These are phyloP conservation scores for Neocucurbitaria cava DNA, from an alignment of 2,329 filamentous ascomycete genomes.

Conservation along the genomic window DNA sequence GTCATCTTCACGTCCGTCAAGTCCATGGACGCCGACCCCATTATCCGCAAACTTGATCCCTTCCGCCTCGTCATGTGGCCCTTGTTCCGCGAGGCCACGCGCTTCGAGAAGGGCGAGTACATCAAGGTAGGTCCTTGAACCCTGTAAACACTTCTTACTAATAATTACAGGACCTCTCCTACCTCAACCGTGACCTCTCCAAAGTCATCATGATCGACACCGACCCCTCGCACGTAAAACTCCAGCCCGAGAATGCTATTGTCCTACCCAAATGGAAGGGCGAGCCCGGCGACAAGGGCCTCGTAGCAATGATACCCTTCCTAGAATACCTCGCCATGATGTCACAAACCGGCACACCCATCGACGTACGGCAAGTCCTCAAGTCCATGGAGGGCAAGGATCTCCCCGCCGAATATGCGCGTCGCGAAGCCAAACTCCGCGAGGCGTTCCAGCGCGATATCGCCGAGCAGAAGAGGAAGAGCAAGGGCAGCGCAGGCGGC, in stretches of 20 bases:
- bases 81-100: slow-evolving; percentile 93
- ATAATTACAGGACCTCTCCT: slow-evolving; percentile 80
- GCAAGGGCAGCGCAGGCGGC: slow-evolving; percentile 67
- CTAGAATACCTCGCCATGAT: slow-evolving; percentile 96
- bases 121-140: slow-evolving; percentile 73
- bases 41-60: slow-evolving; percentile 92
- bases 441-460: slow-evolving; percentile 84
- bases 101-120: slow-evolving; percentile 94
- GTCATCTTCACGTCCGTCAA: slow-evolving; percentile 94
- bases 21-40: slow-evolving; percentile 81
- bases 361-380: slow-evolving; percentile 84
- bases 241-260: slow-evolving; percentile 97
- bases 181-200: slow-evolving; percentile 92
- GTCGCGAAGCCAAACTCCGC: slow-evolving; percentile 83
- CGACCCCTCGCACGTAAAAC: slow-evolving; percentile 78
- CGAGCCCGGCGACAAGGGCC: slow-evolving; percentile 79
- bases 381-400: slow-evolving; percentile 88
- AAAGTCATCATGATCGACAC: slow-evolving; percentile 97
- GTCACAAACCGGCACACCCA: slow-evolving; percentile 65
- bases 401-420: slow-evolving; percentile 89
- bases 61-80: slow-evolving; percentile 96
- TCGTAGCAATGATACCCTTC: slow-evolving; percentile 92
- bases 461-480: slow-evolving; percentile 70
- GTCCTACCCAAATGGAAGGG: slow-evolving; percentile 90
- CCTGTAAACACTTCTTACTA: slow-evolving; percentile 6